Evolutionary conservation across 345 rosid species (phyloP), one percentile per base, ranked within the genome.

Genomic region (Orychophragmus violaceus): DNA sequence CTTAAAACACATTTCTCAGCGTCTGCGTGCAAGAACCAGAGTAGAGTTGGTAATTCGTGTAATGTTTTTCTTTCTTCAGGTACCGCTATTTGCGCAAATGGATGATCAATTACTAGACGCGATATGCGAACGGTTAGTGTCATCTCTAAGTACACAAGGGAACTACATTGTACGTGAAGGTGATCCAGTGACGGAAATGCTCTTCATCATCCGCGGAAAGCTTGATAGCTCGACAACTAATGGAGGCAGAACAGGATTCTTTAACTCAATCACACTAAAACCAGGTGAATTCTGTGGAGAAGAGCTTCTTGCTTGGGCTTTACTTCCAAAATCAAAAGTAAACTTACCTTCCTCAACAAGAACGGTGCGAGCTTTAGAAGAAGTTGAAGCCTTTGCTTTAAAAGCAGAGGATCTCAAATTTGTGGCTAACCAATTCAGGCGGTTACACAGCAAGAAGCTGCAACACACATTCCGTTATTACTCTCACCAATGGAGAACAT

Each of bases 251-350:
- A 78, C 86, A 8, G 85, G 85, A 56, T 85, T 85, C 79, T 83
- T 74, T 72, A 83, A 85, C 76, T 78, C 82, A 7, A 82, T 80
- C 59, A 77, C 67, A 57, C 50, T 85, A 3, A 80, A 77, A 53
- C 85, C 88, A n/a, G 85, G 86, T 25, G 88, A 83, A 22, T 80
- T 85, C 71, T 83, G 86, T 2, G 86, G 90, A 11, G 87, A 85
- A 77, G 87, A 85, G 81, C 82, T 85, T 59, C 79, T 83, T 13
- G 77, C 90, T 2, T 85, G 90, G 87, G 90, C 86, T 5, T 27
- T 85, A 23, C 83, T 83, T 28, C 87, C 86, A 2, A 83, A 83
- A 68, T 78, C 82, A 6, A 70, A 80, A 18, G 71, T 66, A 3
- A 85, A 80, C 76, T 49, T 83, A 63, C 87, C 90, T 37, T 83